A percentile compares a stretch with the other conserved stretches of the same genome.
These are phyloP conservation scores for Roridomyces roridus DNA, from an alignment of 768 basidiomycete genomes.

Conservation along the genomic window DNA sequence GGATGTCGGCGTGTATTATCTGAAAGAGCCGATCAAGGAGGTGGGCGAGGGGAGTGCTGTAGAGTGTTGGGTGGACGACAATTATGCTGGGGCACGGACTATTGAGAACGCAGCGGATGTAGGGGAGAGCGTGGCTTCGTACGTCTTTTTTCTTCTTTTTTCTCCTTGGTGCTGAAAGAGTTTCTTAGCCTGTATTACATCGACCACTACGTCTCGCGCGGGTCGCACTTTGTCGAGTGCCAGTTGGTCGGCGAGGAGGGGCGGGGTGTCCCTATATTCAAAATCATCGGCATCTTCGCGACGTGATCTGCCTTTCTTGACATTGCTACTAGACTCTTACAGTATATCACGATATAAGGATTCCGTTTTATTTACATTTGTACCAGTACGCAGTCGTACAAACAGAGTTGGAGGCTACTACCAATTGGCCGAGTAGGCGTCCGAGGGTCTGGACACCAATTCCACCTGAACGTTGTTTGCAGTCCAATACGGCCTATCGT, in stretches of 20 bases:
- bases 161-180: constrained; percentile 2
- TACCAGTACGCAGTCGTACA: no score
- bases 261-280: constrained; percentile 78
- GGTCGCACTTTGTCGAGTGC: constrained; percentile 95
- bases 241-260: constrained; percentile 89
- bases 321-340: neutral
- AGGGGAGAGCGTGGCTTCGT: constrained; percentile 69
- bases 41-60: constrained; percentile 73
- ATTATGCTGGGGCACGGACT: constrained; percentile 75
- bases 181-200: constrained; percentile 76
- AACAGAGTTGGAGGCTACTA: no score
- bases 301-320: constrained; percentile 48
- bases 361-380: no score
- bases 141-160: constrained; percentile 38
- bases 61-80: constrained; percentile 99
- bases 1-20: constrained; percentile 90
- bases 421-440: no score
- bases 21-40: constrained; percentile 69
- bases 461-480: no score
- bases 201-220: constrained; percentile 83
- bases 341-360: constrained; percentile 6
- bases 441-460: no score
- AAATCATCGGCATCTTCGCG: constrained; percentile 89
- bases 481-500: no score
- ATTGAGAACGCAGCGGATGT: constrained; percentile 81